Evolutionary conservation across 129 eudicot genomes (phyloP).

Genomic region (Flaveria ramosissima): DNA sequence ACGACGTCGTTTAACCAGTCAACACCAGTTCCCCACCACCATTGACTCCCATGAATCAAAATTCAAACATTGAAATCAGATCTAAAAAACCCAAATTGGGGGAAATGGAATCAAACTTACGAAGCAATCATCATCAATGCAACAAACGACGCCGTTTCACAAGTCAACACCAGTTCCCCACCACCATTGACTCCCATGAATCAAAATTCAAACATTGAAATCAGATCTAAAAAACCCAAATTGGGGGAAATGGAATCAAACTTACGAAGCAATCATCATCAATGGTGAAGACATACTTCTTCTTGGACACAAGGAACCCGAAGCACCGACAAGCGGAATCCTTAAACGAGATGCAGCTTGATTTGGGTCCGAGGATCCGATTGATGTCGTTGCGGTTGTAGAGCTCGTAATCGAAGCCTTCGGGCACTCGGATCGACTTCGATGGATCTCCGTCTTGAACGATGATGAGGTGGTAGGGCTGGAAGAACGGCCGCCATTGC

Average conservation of each 20-base stretch:
- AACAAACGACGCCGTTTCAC: neutral
- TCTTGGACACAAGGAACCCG: constrained; percentile 69
- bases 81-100: no score
- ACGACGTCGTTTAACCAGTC: neutral
- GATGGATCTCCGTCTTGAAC: constrained; percentile 80
- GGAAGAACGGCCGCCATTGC: constrained; percentile 72
- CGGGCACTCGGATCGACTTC: constrained; percentile 54
- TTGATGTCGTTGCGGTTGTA: constrained; percentile 73
- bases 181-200: neutral
- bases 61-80: neutral
- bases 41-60: no score
- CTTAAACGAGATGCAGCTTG: constrained; percentile 75
- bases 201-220: neutral
- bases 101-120: no score
- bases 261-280: constrained; percentile 87
- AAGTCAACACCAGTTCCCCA: neutral
- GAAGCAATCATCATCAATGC: no score
- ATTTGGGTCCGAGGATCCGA: constrained; percentile 66
- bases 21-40: neutral
- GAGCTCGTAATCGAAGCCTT: constrained; percentile 75
- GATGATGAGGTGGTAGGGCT: constrained; percentile 69
- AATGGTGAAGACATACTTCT: constrained; percentile 79
- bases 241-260: neutral
- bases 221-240: neutral
- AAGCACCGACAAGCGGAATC: constrained; percentile 87